Evolutionary conservation across 768 basidiomycete genomes (phyloP), one percentile per base, ranked within the genome.

Genomic region (Sarcodon aspratus): DNA sequence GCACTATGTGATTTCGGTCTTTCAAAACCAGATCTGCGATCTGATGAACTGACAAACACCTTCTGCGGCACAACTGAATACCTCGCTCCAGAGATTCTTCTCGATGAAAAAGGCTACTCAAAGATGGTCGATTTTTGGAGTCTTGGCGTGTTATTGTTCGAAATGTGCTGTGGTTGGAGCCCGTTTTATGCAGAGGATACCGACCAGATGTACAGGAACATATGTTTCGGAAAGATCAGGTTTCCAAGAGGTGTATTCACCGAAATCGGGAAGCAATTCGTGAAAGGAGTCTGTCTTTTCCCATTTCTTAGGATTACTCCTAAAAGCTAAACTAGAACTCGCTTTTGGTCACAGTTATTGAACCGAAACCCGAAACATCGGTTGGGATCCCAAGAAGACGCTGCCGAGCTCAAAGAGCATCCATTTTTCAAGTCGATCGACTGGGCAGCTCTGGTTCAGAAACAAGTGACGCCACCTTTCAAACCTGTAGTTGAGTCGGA

Each of bases 121-220:
- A 98, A 98, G 67, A 82, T 96, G 45, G 96, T 99, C 56, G 96
- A 99, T 63, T 99, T 98, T 63, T 99, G 96, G 94, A 88, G 85
- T 44, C 69, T 97, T 15, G 95, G 94, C 33, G 96, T 98, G 1
- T 72, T 99, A 33, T 72, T 99, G 18, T 99, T 98, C 62, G 96
- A 99, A 68, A 99, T 99, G 96, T 98, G 96, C 59, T 99, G 96
- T 57, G 96, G 96, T 6, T 98, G 96, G 96, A 92, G 88, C 61
- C 96, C 96, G 37, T 99, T 98, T 69, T 99, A 98, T 60, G 94
- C 95, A 13, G 96, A 99, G 60, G 96, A 99, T 61, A 96, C 92
- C 4, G 95, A 99, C 63, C 90, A 95, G 67, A 99, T 99, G 96
- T 99, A 99, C 72, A 93, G 93, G 74, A 92, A 88, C 67, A 91